Evolutionary conservation across 768 basidiomycete species (phyloP).

Genomic region (Phlebiopsis flavidoalba): DNA sequence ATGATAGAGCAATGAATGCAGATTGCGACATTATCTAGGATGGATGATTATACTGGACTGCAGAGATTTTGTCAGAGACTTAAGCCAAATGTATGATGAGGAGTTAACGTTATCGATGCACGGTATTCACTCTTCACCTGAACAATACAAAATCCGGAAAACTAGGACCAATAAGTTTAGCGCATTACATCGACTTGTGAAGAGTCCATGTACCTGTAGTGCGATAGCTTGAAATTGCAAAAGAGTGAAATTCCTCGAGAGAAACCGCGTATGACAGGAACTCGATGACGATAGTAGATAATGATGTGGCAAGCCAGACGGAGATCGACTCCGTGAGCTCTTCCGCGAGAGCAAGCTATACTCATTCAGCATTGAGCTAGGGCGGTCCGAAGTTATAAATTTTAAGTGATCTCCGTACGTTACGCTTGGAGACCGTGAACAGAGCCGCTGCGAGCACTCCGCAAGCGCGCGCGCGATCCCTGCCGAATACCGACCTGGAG

Average conservation of each 20-base stretch:
- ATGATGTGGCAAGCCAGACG: constrained; percentile 21
- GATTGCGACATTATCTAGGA: not conserved
- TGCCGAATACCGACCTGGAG: not conserved
- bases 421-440: constrained; percentile 1
- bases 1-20: constrained; percentile 1
- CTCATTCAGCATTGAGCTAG: not conserved
- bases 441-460: not conserved
- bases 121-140: constrained; percentile 13
- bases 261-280: constrained; percentile 15
- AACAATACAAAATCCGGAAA: constrained; percentile 28
- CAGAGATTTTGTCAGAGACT: not conserved
- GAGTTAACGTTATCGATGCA: too few species aligned
- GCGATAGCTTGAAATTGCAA: constrained; percentile 27
- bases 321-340: constrained; percentile 10
- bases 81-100: not conserved
- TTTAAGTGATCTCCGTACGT: not conserved
- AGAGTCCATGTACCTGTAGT: constrained; percentile 29
- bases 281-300: constrained; percentile 19
- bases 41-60: constrained; percentile 1
- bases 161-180: constrained; percentile 20
- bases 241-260: constrained; percentile 17
- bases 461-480: not conserved
- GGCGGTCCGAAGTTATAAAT: not conserved
- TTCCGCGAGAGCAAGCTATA: not conserved
- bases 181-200: not conserved